A percentile compares a stretch with the other conserved stretches of the same genome.
Evolutionary conservation across 1,139 yeast species (phyloP).

Genomic region (Protomyces lactucae-debilis): DNA sequence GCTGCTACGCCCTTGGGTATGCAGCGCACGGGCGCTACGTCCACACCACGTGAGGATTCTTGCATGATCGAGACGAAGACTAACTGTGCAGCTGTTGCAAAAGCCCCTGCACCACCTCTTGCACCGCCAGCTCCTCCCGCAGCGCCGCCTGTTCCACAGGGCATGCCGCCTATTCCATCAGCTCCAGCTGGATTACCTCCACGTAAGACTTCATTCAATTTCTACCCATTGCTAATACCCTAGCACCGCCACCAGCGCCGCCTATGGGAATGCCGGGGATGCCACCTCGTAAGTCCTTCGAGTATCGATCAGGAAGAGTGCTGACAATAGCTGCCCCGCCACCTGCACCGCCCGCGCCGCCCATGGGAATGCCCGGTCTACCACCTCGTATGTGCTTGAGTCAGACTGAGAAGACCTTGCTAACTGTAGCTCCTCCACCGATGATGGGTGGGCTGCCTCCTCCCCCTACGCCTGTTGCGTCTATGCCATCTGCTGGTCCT

Average conservation of each 20-base stretch:
- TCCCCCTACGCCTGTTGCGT: neutral
- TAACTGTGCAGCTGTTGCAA: neutral
- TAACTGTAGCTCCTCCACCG: conserved; percentile 31
- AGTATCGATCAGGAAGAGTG: conserved; percentile 27
- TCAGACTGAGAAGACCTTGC: conserved; percentile 22
- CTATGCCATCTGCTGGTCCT: conserved; percentile 34
- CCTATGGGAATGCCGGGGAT: conserved; percentile 1
- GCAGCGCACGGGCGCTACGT: neutral
- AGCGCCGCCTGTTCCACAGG: conserved; percentile 24
- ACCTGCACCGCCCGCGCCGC: conserved; percentile 28
- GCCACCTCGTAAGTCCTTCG: conserved; percentile 22
- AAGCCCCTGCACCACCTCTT: neutral
- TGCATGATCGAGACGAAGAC: neutral
- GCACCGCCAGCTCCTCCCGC: conserved; percentile 9
- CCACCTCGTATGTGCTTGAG: conserved; percentile 33
- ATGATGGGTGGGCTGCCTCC: conserved; percentile 31
- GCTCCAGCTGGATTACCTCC: conserved; percentile 16
- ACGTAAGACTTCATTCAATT: conserved; percentile 5
- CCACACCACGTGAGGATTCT: neutral
- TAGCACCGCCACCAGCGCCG: conserved; percentile 25
- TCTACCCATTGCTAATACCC: conserved; percentile 3
- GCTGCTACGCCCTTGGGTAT: neutral
- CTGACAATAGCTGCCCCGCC: conserved; percentile 32
- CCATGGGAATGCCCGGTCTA: conserved; percentile 21
- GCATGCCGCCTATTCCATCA: conserved; percentile 29